A percentile compares a stretch with the other conserved stretches of the same genome.
These are phyloP conservation scores for Capronia epimyces DNA, from an alignment of 2,329 filamentous ascomycete species.

Conservation along the genomic window DNA sequence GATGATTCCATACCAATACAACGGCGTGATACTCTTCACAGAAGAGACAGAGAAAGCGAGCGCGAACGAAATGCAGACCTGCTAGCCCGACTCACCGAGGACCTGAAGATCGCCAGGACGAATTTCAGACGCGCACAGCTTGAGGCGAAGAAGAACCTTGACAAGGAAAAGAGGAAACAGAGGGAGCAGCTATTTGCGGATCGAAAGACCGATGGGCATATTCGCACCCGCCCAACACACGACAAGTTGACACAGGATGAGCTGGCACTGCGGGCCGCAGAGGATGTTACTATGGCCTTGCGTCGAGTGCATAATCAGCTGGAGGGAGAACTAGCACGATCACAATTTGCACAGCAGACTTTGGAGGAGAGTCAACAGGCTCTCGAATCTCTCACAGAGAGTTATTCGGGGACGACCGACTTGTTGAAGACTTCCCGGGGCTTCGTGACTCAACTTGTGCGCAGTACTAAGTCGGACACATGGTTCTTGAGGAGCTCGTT, in stretches of 20 bases:
- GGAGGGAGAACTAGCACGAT: slow-evolving; percentile 74
- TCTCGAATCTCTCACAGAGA: slow-evolving; percentile 71
- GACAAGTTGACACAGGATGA: slow-evolving; percentile 64
- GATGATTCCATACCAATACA: slow-evolving; percentile 39
- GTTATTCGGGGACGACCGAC: slow-evolving; percentile 71
- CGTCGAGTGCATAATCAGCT: slow-evolving; percentile 82
- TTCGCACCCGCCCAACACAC: slow-evolving; percentile 29
- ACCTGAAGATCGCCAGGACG: slow-evolving; percentile 61
- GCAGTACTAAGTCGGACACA: slow-evolving; percentile 90
- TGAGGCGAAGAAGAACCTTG: slow-evolving; percentile 67
- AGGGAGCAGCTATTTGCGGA: slow-evolving; percentile 66
- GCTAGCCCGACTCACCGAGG: slow-evolving; percentile 60
- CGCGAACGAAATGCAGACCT: slow-evolving; percentile 62
- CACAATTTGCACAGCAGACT: slow-evolving; percentile 84
- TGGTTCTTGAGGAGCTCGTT: slow-evolving; percentile 94
- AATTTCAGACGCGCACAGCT: slow-evolving; percentile 79
- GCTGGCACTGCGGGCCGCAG: slow-evolving; percentile 66
- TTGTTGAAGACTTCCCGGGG: slow-evolving; percentile 69
- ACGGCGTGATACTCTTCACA: slow-evolving; percentile 5
- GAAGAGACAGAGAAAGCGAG: slow-evolving; percentile 42
- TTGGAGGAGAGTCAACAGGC: slow-evolving; percentile 63
- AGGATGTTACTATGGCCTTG: slow-evolving; percentile 77
- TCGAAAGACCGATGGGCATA: slow-evolving; percentile 30
- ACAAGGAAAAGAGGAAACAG: slow-evolving; percentile 68
- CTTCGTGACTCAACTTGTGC: slow-evolving; percentile 71